A percentile compares a stretch with the other conserved stretches of the same genome.
phyloP scores from a whole-genome alignment of 768 basidiomycete genomes.

The Serendipita sp. region DNA sequence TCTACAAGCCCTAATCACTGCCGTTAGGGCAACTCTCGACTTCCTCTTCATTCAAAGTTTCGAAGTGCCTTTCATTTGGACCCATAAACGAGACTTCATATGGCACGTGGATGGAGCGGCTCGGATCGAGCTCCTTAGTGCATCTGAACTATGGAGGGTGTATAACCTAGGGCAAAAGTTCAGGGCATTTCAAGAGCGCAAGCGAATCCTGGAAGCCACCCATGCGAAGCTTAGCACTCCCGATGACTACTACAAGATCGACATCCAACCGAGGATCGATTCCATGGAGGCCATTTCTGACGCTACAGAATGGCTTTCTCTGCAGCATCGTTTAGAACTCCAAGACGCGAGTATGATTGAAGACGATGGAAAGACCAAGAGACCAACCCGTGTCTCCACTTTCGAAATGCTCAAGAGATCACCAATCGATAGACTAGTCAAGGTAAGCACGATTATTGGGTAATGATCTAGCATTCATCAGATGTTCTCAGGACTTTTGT shows the following conservation, averaged over 20 bases:
- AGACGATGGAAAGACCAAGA: slow-evolving; percentile 41
- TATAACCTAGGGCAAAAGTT: slow-evolving; percentile 80
- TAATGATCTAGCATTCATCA: background rate
- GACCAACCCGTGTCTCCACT: slow-evolving; percentile 67
- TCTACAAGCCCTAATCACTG: slow-evolving; percentile 52
- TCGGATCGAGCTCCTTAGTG: slow-evolving; percentile 55
- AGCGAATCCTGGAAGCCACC: slow-evolving; percentile 40
- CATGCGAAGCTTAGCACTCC: slow-evolving; percentile 52
- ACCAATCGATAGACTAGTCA: slow-evolving; percentile 57
- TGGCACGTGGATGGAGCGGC: slow-evolving; percentile 55
- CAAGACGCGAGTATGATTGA: slow-evolving; percentile 24
- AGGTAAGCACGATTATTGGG: slow-evolving; percentile 33
- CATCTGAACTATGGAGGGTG: slow-evolving; percentile 83
- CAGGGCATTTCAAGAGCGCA: slow-evolving; percentile 67
- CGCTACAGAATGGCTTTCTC: slow-evolving; percentile 74
- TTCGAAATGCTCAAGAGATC: slow-evolving; percentile 77
- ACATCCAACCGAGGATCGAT: slow-evolving; percentile 51
- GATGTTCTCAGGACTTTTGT: background rate
- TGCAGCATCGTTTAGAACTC: slow-evolving; percentile 69
- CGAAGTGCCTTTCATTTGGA: slow-evolving; percentile 93
- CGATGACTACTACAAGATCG: slow-evolving; percentile 63
- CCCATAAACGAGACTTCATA: slow-evolving; percentile 84
- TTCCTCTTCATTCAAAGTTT: slow-evolving; percentile 77
- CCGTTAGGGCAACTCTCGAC: slow-evolving; percentile 63
- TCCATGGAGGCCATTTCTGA: slow-evolving; percentile 84